Conservation (phyloP, 2,329 filamentous ascomycete species). For the Hypoxylon sp. region DNA sequence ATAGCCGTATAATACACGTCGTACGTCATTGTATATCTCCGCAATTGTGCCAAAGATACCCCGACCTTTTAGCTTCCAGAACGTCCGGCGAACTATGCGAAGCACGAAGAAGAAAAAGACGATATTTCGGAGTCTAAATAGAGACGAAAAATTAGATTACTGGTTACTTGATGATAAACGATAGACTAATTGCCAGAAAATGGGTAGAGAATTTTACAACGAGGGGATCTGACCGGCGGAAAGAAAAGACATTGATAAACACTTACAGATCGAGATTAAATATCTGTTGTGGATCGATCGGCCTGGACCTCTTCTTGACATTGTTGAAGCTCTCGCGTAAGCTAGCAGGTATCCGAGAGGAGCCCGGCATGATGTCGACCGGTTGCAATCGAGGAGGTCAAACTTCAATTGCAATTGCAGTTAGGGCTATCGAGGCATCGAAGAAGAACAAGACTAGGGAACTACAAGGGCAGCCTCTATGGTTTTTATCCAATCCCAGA, state of each 20-base stretch:
- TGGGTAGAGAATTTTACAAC: conserved; percentile 16
- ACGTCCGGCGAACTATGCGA: conserved; percentile 83
- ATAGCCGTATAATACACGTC: conserved; percentile 83
- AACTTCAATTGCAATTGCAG: conserved; percentile 30
- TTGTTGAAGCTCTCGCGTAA: conserved; percentile 76
- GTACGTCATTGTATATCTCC: conserved; percentile 80
- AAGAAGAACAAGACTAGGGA: conserved; percentile 6
- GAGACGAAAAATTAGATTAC: conserved; percentile 13
- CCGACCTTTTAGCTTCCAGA: conserved; percentile 90
- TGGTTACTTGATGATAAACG: conserved; percentile 1
- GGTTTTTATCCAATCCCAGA: conserved; percentile 34
- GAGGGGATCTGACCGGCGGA: conserved; percentile 2
- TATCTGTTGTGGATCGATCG: conserved; percentile 70
- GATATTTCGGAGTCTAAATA: conserved; percentile 81
- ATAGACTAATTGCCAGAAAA: conserved; percentile 8
- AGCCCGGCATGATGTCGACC: conserved; percentile 69
- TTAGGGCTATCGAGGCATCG: conserved; percentile 26
- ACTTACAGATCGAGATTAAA: conserved; percentile 80
- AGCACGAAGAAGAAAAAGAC: conserved; percentile 91
- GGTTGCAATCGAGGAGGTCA: conserved; percentile 16
- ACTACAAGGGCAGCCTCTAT: conserved; percentile 5
- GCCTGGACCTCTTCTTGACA: conserved; percentile 72
- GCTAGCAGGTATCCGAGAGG: conserved; percentile 79
- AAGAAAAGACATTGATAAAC: neutral
- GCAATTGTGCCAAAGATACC: conserved; percentile 84